phyloP scores from a whole-genome alignment of 768 basidiomycete genomes.

The Daedalea quercina region DNA sequence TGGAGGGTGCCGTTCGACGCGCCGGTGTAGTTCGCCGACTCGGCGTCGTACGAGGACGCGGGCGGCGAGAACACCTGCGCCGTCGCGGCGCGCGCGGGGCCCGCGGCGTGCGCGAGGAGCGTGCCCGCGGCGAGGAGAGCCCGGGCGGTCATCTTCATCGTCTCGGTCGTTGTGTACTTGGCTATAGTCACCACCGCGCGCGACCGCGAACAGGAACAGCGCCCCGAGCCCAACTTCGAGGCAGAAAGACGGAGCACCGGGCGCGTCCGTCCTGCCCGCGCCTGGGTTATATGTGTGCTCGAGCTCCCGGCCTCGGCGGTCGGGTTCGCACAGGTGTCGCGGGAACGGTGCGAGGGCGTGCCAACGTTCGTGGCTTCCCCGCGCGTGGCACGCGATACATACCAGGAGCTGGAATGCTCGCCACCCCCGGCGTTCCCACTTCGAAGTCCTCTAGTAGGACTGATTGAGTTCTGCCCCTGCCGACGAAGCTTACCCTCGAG shows the following conservation, averaged over 20 bases:
- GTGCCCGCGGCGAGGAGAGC: background rate
- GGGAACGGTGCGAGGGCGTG: background rate
- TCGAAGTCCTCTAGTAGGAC: background rate
- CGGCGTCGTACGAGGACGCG: slow-evolving; percentile 18
- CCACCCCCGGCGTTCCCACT: background rate
- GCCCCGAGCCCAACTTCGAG: background rate
- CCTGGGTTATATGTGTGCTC: background rate
- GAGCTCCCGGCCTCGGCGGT: background rate
- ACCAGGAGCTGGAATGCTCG: background rate
- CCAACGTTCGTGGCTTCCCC: too few relatives aligned
- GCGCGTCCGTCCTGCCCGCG: background rate
- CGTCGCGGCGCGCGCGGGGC: slow-evolving; percentile 16
- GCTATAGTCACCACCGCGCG: too few relatives aligned
- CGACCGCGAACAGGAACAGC: background rate
- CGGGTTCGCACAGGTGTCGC: background rate
- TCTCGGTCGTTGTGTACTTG: too few relatives aligned
- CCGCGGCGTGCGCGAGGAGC: slow-evolving; percentile 1
- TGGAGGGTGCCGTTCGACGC: slow-evolving; percentile 35
- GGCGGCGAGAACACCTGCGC: slow-evolving; percentile 25
- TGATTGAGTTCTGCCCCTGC: background rate
- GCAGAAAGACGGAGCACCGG: background rate
- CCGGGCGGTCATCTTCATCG: background rate
- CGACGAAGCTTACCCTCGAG: background rate
- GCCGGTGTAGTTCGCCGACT: slow-evolving; percentile 35
- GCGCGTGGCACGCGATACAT: background rate